Base-by-base conservation (phyloP, 2,329 filamentous ascomycete genomes). In the Hypoxylon sp. region DNA sequence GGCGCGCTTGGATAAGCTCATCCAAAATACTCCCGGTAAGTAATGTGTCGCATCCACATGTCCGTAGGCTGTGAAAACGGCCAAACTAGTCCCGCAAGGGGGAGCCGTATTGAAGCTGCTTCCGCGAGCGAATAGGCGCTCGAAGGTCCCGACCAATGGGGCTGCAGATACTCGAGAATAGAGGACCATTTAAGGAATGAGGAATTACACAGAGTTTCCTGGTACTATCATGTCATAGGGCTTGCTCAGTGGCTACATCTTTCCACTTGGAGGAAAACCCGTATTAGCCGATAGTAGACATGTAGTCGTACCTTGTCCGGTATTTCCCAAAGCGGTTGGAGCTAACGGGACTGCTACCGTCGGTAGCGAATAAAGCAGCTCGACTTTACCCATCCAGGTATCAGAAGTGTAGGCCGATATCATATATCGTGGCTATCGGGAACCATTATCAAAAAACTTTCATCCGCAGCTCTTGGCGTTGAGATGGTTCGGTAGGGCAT, bases 271-370 rank as follows among this genome's bases (percentile, higher is more conserved):
- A 57, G 60, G 36, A 62, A 61, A 53, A n/a, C 38, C 61, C 61
- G 65, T 72, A 72, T 72, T 72, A 72, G 70, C 70, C 70, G 70
- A 53, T 59, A 51, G 70, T 60, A 60, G 65, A 52, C 56, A n/a
- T 53, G 57, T 25, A 43, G 51, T 60, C 28, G 43, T 63, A 66
- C 65, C 55, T 58, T 64, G 68, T 68, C 68, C 70, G 70, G 68
- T 60, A 70, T 67, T 70, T 72, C 70, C 70, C 36, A 68, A 72
- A 64, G 58, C 49, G 58, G 63, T 30, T 65, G 62, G 62, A 43
- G 59, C 52, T 63, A 64, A 64, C 65, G 65, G 68, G 60, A 60
- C 38, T 57, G 53, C 60, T 66, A 69, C 59, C 63, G 57, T 67
- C 63, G 65, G 66, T 67, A 68, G 66, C 68, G 63, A 71, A 64